Percentiles rank a stretch among this genome's conserved stretches.
Conservation (phyloP, 2,329 filamentous ascomycete species). For the Mollisiaceae sp. region DNA sequence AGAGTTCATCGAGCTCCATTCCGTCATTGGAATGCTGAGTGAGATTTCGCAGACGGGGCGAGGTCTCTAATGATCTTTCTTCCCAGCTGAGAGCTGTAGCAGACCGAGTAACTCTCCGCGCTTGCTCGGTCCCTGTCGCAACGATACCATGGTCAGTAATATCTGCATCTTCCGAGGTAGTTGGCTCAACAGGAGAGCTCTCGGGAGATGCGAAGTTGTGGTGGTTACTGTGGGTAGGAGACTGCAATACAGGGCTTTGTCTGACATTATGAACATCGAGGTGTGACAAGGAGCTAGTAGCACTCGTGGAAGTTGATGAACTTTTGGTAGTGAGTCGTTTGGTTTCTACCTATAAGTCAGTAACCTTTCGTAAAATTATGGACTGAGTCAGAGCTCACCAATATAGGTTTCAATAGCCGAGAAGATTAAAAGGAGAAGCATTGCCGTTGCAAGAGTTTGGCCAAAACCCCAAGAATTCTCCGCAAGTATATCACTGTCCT, state of each 20-base stretch:
- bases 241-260: neutral
- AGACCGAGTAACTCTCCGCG: neutral
- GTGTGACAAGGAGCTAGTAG: neutral
- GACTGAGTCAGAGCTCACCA: neutral
- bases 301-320: neutral
- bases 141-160: neutral
- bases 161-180: neutral
- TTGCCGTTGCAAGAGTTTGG: neutral
- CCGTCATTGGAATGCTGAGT: neutral
- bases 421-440: neutral
- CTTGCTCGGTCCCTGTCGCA: neutral
- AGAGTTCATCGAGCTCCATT: neutral
- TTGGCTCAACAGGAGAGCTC: neutral
- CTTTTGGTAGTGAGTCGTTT: neutral
- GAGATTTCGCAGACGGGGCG: neutral
- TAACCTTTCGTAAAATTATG: neutral
- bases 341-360: neutral
- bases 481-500: neutral
- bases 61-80: neutral
- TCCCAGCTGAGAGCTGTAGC: neutral
- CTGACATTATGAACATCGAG: neutral
- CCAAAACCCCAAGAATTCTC: constrained; percentile 7
- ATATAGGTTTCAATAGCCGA: neutral
- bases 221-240: neutral
- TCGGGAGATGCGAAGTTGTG: neutral